Evolutionary conservation across 768 basidiomycete species (phyloP), one percentile per base, ranked within the genome.

Genomic region (Boletus huronensis): DNA sequence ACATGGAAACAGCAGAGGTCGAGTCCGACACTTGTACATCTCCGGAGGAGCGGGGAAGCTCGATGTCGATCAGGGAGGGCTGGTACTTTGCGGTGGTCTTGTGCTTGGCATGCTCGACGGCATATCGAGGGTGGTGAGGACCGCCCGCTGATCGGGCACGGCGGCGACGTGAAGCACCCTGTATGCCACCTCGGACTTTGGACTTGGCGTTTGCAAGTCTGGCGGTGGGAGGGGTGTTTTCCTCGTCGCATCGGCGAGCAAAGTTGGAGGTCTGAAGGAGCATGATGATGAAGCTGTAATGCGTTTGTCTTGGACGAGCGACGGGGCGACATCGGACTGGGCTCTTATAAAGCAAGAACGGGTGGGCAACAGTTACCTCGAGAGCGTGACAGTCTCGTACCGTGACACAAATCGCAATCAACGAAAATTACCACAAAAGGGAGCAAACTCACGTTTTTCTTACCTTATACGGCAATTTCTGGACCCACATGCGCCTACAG

Each of bases 61-160:
- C 66, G 43, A 77, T 64, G 23, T 69, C 57, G 25, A 75, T 45
- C 26, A 60, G 50, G n/a, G 59, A 57, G 5, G 60, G 19, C 5
- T 66, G 60, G 13, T 34, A 25, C 14, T 42, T 64, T 11, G 39
- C 9, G 4, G 57, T 38, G 23, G 49, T 68, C 53, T 70, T 72
- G 10, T 72, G 71, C 50, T 71, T 79, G 19, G 79, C 75, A 14
- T 75, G 74, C 34, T 70, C 70, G 26, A 74, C 62, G 1, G 65
- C 66, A 49, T 73, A 72, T 50, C 72, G 73, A 10, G 74, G 59
- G 25, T 66, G 66, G 28, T 65, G 58, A 1, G 65, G 52, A 10
- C 63, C 64, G 6, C 70, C 70, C 6, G 64, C 63, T 6, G 61
- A 57, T 35, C 74, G 74, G 17, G 66, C 68, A n/a, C 78, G 74